Conservation (phyloP, 2,329 filamentous ascomycete species). For the Sarocladium strictum region DNA sequence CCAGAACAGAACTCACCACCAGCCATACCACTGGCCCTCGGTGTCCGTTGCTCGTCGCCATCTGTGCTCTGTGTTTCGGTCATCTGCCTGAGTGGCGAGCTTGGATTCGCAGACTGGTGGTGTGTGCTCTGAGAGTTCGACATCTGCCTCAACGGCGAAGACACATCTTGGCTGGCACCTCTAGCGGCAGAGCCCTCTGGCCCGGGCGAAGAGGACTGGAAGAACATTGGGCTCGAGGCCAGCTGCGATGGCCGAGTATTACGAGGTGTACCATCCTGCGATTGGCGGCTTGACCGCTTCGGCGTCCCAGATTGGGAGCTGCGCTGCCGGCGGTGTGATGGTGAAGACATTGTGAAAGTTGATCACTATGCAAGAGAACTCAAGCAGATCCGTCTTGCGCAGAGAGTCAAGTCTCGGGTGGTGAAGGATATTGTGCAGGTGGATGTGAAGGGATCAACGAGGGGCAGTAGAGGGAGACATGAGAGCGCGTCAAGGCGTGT, state of each 20-base stretch:
- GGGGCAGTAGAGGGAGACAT: conserved; percentile 16
- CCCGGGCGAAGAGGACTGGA: conserved; percentile 43
- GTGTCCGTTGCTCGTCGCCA: conserved; percentile 55
- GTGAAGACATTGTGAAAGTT: conserved; percentile 33
- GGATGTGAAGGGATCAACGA: conserved; percentile 12
- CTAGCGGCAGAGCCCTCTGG: conserved; percentile 13
- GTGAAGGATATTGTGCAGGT: conserved; percentile 7
- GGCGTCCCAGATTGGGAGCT: conserved; percentile 46
- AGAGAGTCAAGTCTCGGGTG: not conserved
- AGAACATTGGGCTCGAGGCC: conserved; percentile 78
- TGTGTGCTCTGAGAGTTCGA: conserved; percentile 49
- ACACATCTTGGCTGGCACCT: conserved; percentile 29
- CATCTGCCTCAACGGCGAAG: conserved; percentile 52
- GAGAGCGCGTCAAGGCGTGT: conserved; percentile 18
- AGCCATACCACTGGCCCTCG: conserved; percentile 56
- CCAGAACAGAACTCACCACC: conserved; percentile 51
- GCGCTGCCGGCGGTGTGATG: conserved; percentile 40
- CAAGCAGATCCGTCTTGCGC: not conserved
- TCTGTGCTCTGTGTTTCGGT: conserved; percentile 48
- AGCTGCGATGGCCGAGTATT: conserved; percentile 36
- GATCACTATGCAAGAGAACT: not conserved
- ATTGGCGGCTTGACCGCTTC: conserved; percentile 34
- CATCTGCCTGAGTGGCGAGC: conserved; percentile 55
- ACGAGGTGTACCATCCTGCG: conserved; percentile 36
- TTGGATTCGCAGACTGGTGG: conserved; percentile 36